Percentiles rank a stretch among this genome's conserved stretches.
phyloP scores from a whole-genome alignment of 441 rosid genomes.

The Bocquillonia castaneifolia region DNA sequence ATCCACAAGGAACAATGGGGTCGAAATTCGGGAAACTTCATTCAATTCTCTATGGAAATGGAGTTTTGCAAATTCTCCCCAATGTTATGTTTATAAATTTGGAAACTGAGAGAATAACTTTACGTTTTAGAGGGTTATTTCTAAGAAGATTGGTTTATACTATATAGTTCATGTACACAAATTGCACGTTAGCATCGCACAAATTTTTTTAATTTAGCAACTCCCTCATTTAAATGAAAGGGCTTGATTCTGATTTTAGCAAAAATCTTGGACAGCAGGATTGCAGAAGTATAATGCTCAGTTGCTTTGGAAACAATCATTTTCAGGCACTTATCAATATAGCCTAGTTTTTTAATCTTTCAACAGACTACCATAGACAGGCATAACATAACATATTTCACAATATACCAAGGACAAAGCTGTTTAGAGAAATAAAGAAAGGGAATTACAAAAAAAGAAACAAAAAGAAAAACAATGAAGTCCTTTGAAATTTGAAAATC shows the following conservation, averaged over 20 bases:
- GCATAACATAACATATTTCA: background rate
- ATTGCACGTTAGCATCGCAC: background rate
- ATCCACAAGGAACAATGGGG: background rate
- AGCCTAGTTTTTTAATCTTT: background rate
- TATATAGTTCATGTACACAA: background rate
- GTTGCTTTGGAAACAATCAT: background rate
- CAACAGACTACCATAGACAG: background rate
- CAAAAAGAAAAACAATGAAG: background rate
- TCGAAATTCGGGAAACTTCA: no score
- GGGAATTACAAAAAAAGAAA: background rate
- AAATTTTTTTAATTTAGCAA: background rate
- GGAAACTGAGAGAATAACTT: background rate
- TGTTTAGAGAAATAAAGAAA: background rate
- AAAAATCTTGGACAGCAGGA: background rate
- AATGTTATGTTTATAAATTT: background rate
- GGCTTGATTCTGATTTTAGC: background rate
- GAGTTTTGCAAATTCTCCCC: no score
- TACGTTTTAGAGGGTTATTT: background rate
- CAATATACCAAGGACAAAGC: background rate
- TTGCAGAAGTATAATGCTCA: background rate
- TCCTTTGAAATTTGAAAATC: conserved; percentile 9
- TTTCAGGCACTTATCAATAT: background rate
- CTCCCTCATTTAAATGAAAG: background rate
- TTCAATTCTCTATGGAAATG: no score
- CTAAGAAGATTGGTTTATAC: background rate